A percentile compares a stretch with the other conserved stretches of the same genome.
phyloP scores from a whole-genome alignment of 768 basidiomycete genomes.

The Mycena amicta region DNA sequence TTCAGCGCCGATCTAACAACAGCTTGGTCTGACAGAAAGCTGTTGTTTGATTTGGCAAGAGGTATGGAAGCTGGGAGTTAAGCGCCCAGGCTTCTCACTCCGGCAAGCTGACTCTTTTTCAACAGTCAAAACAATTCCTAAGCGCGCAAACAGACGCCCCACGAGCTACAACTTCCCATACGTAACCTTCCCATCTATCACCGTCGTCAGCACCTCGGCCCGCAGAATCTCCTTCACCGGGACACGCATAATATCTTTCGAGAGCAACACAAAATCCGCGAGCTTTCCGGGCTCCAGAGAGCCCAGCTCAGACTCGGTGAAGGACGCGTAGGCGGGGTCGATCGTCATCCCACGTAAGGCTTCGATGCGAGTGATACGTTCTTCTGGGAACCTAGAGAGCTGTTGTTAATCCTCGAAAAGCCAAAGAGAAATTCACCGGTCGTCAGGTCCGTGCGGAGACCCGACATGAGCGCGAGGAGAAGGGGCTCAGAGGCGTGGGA shows the following conservation, averaged over 20 bases:
- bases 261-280: conserved; percentile 86
- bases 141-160: background rate
- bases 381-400: conserved; percentile 63
- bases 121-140: background rate
- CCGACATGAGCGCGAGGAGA: too few species aligned
- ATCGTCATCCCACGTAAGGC: conserved; percentile 88
- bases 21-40: too few species aligned
- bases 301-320: conserved; percentile 70
- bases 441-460: conserved; percentile 83
- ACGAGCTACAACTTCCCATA: conserved; percentile 39
- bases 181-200: conserved; percentile 61
- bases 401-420: background rate
- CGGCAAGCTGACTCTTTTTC: too few species aligned
- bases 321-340: conserved; percentile 87
- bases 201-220: conserved; percentile 61
- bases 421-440: conserved; percentile 61
- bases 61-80: too few species aligned
- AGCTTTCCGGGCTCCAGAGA: conserved; percentile 76
- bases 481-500: too few species aligned
- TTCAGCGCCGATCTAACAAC: too few species aligned
- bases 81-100: too few species aligned
- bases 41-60: too few species aligned
- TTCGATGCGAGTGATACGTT: conserved; percentile 78
- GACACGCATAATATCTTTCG: conserved; percentile 76
- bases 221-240: conserved; percentile 52